Conservation (phyloP, 2,329 filamentous ascomycete genomes). For the Intubia oerlemansii region DNA sequence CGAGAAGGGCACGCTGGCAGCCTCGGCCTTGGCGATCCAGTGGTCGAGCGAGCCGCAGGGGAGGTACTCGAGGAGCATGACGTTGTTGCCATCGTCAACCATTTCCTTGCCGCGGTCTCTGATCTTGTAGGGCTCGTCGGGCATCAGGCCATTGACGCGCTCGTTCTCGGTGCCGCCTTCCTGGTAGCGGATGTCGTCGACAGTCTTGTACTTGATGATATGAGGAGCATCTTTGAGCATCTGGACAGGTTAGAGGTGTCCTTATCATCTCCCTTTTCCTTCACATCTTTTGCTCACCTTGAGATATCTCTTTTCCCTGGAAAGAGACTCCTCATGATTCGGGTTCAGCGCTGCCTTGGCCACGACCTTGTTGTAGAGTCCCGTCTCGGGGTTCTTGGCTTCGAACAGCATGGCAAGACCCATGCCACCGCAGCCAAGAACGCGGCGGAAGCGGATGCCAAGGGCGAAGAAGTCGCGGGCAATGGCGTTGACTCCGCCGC, state of each 20-base stretch:
- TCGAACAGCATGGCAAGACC: constrained; percentile 7
- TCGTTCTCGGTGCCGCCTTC: constrained; percentile 1
- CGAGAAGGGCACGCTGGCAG: background rate
- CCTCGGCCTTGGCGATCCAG: constrained; percentile 3
- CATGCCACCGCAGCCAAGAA: constrained; percentile 5
- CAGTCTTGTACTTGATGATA: constrained; percentile 1
- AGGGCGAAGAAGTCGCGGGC: background rate
- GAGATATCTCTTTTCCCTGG: constrained; percentile 1
- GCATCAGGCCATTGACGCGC: constrained; percentile 1
- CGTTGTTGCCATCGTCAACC: background rate
- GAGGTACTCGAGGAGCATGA: constrained; percentile 6
- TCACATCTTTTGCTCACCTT: no score
- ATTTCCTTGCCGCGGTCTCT: background rate
- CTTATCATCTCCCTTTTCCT: no score
- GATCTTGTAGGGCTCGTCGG: background rate
- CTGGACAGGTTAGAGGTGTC: constrained; percentile 1
- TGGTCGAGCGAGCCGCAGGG: constrained; percentile 2
- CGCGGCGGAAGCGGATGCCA: constrained; percentile 5
- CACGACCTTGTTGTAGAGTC: constrained; percentile 5
- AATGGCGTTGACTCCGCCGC: constrained; percentile 1
- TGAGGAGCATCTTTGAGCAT: constrained; percentile 2
- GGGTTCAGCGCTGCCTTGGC: constrained; percentile 4
- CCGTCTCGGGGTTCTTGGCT: constrained; percentile 1
- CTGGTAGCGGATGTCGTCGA: constrained; percentile 2
- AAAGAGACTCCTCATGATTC: background rate